Evolutionary conservation across 345 rosid species (phyloP).

Genomic region (Cardamine occulta): DNA sequence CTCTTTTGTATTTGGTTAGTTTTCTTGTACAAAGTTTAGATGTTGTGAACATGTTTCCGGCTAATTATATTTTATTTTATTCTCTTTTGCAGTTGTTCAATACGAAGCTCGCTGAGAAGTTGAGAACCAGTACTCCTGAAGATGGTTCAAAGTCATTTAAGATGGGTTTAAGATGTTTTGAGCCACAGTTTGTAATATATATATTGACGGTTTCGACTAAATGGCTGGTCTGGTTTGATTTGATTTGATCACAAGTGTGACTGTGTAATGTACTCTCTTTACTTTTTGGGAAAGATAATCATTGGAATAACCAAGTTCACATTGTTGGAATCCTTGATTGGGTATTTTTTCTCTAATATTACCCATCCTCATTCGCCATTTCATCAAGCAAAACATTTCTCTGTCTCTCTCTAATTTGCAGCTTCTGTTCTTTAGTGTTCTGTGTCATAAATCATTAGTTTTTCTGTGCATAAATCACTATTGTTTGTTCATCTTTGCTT

Average conservation of each 20-base stretch:
- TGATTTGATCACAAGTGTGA: slow-evolving; percentile 10
- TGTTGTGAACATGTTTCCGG: background rate
- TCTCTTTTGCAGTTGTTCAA: slow-evolving; percentile 60
- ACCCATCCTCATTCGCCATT: background rate
- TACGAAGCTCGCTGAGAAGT: slow-evolving; percentile 61
- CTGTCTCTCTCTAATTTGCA: background rate
- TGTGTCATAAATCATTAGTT: background rate
- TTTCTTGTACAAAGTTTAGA: background rate
- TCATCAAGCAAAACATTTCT: background rate
- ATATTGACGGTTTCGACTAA: background rate
- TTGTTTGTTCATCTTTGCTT: background rate
- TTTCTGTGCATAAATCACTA: background rate
- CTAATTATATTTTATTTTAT: slow-evolving; percentile 12
- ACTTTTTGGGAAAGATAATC: background rate
- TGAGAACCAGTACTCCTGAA: background rate
- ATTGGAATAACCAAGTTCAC: background rate
- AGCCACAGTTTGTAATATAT: background rate
- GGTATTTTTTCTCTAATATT: background rate
- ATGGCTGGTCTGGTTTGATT: background rate
- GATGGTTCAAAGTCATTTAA: background rate
- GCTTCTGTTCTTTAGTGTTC: background rate
- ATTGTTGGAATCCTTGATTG: background rate
- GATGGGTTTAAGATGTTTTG: background rate
- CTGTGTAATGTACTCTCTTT: background rate
- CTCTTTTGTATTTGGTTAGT: background rate